Evolutionary conservation across 2,329 filamentous ascomycete species (phyloP), one percentile per base, ranked within the genome.

Genomic region (Chaetomium globosum): DNA sequence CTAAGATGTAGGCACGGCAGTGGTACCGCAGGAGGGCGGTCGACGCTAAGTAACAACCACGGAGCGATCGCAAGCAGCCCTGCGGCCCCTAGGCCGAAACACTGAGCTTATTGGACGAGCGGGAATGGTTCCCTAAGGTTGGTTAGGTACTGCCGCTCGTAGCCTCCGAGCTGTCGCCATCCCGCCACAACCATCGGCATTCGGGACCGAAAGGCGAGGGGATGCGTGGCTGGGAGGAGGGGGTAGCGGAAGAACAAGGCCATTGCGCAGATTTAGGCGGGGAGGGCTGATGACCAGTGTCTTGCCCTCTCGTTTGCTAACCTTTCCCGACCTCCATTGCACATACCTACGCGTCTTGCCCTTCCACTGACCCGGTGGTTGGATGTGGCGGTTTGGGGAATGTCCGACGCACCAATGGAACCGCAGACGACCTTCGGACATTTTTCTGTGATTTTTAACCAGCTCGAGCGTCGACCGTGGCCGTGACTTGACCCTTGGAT

Each of bases 341-440:
- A 19, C 7, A 5, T 21, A 23, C 19, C 19, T 19, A 9, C 4
- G 46, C 23, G 46, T 48, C 43, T 48, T 48, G n/a, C 23, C 61
- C 33, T 12, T 54, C 36, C 48, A 48, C 26, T 39, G 6, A 26
- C 5, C 26, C 36, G 43, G 13, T 26, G 23, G 2, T 59, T 60
- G 66, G 63, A 54, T 36, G 63, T 63, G 54, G 63, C 33, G 51
- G 6, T 46, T 67, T 73, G 71, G 71, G 72, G 72, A 70, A 73
- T 67, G 70, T 72, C 72, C 72, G 72, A 66, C 21, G 62, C 56
- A 52, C 67, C 67, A 70, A 36, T 36, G 33, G 33, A 36, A 70
- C 65, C 67, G 61, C 46, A 39, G 53, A 7, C 31, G 10, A 3
- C 2, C 13, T 28, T 51, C 51, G 36, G 56, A 48, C 19, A 48